Percentiles rank a stretch among this genome's conserved stretches.
Conservation (phyloP, 371 early-diverging fungal species). For the Rhizomucor miehei region DNA sequence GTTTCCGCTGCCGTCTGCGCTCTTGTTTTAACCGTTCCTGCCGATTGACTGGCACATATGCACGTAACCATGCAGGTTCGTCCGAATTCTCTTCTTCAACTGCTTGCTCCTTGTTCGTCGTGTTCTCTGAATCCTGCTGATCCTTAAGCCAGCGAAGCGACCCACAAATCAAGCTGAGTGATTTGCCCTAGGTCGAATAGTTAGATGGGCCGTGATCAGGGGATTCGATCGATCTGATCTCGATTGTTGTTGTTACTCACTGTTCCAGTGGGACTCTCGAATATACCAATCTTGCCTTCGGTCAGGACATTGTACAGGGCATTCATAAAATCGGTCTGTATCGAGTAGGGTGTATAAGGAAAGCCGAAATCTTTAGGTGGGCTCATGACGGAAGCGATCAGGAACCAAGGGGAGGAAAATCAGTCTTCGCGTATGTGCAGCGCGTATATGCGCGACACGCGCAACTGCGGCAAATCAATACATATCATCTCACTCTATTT, state of each 20-base stretch:
- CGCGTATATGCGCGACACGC: too few species aligned
- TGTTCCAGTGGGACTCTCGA: conserved; percentile 93
- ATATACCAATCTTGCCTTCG: conserved; percentile 71
- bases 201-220: too few species aligned
- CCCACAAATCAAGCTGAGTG: conserved; percentile 84
- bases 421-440: too few species aligned
- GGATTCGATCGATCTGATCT: background rate
- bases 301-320: conserved; percentile 67
- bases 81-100: conserved; percentile 11
- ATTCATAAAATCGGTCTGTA: conserved; percentile 82
- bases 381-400: too few species aligned
- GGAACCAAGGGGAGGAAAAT: too few species aligned
- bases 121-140: conserved; percentile 17
- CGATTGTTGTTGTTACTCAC: conserved; percentile 29
- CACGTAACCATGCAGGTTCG: conserved; percentile 48
- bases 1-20: conserved; percentile 15
- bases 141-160: conserved; percentile 81
- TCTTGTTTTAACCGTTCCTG: conserved; percentile 7
- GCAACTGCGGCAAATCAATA: too few species aligned
- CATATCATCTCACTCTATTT: too few species aligned
- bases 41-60: conserved; percentile 20
- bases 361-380: conserved; percentile 45
- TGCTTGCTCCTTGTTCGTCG: conserved; percentile 1
- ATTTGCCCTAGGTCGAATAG: conserved; percentile 91
- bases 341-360: conserved; percentile 72